Evolutionary conservation across 371 early-diverging fungal species (phyloP), one percentile per base, ranked within the genome.

Genomic region (Apophysomyces elegans): DNA sequence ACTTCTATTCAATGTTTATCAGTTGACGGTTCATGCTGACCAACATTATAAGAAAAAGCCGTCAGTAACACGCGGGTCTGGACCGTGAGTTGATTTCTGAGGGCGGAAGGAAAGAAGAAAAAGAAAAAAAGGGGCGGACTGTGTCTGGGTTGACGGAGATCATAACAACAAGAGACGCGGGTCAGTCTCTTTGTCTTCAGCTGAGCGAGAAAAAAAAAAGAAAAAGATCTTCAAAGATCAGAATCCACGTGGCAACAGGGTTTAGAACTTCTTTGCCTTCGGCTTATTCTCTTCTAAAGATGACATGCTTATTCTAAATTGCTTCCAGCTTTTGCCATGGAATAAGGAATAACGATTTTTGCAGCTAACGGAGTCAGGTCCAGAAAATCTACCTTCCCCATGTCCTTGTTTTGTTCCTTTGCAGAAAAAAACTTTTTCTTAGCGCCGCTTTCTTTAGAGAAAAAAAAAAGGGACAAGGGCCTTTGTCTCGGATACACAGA

Each of bases 101-200:
- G 50, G 14, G 37, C 14, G 8, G 41, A 43, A 54, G 39, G 32
- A 56, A 16, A 63, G 5, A 45, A 32, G 36, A 41, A 57, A 41
- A 43, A 41, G 26, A 63, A 63, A 6, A 32, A 45, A 13, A 45
- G n/a, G n/a, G 16, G 46, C 9, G 54, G 54, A 21, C 54, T 50
- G 18, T 21, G 5, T 41, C 41, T 41, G 41, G 41, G 41, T 11
- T 41, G 54, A 50, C 54, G 54, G 54, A 50, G 54, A 16, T 50
- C 54, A 26, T 18, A 50, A 50, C 54, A 11, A n/a, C 21, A 26
- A 26, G 32, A 3, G 32, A 50, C 54, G 54, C 54, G 54, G 54
- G 54, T 50, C 16, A 21, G 32, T 26, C 32, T 26, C 32, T 9
- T 50, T 50, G 54, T 9, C 21, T n/a, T 26, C 32, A 26, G 3